Base-by-base conservation (phyloP, 1,284 basidiomycete species). In the Gymnopus androsaceus region DNA sequence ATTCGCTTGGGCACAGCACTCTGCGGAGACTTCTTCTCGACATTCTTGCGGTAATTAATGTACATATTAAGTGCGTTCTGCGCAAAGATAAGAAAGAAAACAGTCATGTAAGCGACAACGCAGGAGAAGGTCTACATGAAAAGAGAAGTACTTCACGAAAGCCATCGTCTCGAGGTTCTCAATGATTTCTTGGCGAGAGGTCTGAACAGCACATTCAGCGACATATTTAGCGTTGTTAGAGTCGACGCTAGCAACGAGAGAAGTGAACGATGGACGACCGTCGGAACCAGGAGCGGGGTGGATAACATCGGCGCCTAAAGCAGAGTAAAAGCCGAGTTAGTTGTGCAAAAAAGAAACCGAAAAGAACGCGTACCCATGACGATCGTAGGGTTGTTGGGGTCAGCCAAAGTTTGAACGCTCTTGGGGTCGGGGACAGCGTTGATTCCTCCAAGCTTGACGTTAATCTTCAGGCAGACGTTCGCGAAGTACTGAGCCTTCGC, bases 361-460 rank as follows among this genome's bases (percentile, higher is more conserved):
- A 23, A 52, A 19, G 53, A 50, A 59, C 47, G 17, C 49, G 19
- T 70, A 82, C 87, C 88, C 80, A 92, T 86, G 52, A 92, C 83
- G n/a, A 92, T 80, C 0, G 88, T 88, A 1, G 88, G 89, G 61
- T 83, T 81, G 28, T 79, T 73, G 1, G 83, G 80, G 62, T 92
- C 88, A 0, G 81, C 81, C n/a, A 90, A 73, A 8, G 81, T 76
- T 0, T 78, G 74, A 3, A 86, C 81, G 0, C 84, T 84, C 15
- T 77, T 73, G 1, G 84, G 76, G 50, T 87, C 85, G 0, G 87
- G 88, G 42, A 91, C 76, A 3, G 80, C 81, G 65, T 92, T 92
- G 65, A 90, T 86, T 0, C 90, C 89, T 17, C 89, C 90, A 0
- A 92, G 75, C 67, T 92, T 92, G 21, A 88, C 88, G 63, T 92